Percentiles rank a stretch among this genome's conserved stretches.
These are phyloP conservation scores for Raffaelea arxii DNA, from an alignment of 2,329 filamentous ascomycete species.

Conservation along the genomic window DNA sequence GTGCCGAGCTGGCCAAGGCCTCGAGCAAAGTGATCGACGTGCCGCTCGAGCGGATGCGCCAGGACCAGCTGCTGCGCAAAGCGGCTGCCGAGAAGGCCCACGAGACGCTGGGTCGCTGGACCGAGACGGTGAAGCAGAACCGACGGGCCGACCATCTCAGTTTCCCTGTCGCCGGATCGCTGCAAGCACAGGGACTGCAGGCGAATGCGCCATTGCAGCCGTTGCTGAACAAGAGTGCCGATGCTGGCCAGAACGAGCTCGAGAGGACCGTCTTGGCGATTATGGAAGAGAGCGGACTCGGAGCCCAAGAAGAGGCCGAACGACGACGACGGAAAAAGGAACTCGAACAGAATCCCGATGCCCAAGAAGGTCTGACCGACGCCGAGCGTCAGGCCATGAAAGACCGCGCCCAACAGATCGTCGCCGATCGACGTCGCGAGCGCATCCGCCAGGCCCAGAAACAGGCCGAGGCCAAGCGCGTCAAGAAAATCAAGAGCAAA, in stretches of 20 bases:
- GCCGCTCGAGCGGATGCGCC: constrained; percentile 74
- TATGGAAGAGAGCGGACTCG: constrained; percentile 78
- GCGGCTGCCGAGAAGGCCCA: constrained; percentile 87
- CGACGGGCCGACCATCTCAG: constrained; percentile 80
- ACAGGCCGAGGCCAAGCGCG: constrained; percentile 76
- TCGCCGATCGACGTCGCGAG: constrained; percentile 66
- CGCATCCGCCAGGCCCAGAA: constrained; percentile 83
- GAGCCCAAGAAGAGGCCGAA: constrained; percentile 27
- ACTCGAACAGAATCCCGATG: constrained; percentile 43
- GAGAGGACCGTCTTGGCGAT: constrained; percentile 82
- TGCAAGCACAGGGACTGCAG: constrained; percentile 48
- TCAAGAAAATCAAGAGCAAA: constrained; percentile 99
- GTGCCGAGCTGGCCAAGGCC: constrained; percentile 53
- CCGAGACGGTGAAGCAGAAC: constrained; percentile 90
- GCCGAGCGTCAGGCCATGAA: constrained; percentile 6
- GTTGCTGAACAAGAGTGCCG: constrained; percentile 52
- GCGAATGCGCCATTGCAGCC: constrained; percentile 42
- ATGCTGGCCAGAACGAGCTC: constrained; percentile 65
- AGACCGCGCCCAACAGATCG: constrained; percentile 57
- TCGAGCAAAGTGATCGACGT: constrained; percentile 65
- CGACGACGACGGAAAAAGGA: constrained; percentile 37
- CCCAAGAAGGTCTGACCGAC: constrained; percentile 46
- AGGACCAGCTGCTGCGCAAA: constrained; percentile 71
- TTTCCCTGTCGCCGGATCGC: constrained; percentile 73
- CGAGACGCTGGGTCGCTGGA: constrained; percentile 83